phyloP scores from a whole-genome alignment of 345 rosid genomes.

The Balakata baccata region DNA sequence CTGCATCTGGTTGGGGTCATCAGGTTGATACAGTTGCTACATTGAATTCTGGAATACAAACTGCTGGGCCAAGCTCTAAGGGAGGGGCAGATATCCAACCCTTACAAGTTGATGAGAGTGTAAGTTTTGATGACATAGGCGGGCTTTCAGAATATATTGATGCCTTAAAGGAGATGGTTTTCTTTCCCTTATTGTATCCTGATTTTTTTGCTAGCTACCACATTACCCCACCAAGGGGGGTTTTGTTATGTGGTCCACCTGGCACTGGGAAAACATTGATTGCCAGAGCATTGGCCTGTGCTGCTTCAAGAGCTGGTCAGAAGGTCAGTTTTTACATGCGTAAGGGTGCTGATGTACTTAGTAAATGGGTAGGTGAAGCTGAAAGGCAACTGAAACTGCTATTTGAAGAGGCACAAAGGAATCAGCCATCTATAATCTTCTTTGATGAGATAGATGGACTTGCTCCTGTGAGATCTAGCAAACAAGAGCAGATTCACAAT shows the following conservation, averaged over 20 bases:
- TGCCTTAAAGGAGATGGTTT: constrained; percentile 99
- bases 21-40: constrained; percentile 79
- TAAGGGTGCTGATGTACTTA: constrained; percentile 99
- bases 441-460: constrained; percentile 99
- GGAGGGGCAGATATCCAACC: constrained; percentile 99
- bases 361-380: constrained; percentile 99
- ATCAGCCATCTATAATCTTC: constrained; percentile 97
- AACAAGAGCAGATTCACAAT: constrained; percentile 99
- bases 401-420: constrained; percentile 97
- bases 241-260: constrained; percentile 97
- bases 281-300: constrained; percentile 98
- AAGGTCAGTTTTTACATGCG: constrained; percentile 99
- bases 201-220: constrained; percentile 96
- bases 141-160: constrained; percentile 92
- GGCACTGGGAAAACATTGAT: constrained; percentile 99
- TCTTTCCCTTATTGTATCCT: constrained; percentile 96
- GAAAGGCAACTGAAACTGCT: constrained; percentile 96
- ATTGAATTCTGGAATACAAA: constrained; percentile 83
- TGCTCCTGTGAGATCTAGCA: constrained; percentile 99
- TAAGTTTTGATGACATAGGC: constrained; percentile 94
- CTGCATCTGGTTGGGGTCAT: constrained; percentile 99
- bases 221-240: constrained; percentile 97
- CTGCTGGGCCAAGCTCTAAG: constrained; percentile 99
- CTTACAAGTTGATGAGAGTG: constrained; percentile 86
- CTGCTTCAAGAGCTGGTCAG: constrained; percentile 99